These are phyloP conservation scores for Hydrangea macrophylla DNA, from an alignment of 148 eudicot genomes.

Conservation along the genomic window DNA sequence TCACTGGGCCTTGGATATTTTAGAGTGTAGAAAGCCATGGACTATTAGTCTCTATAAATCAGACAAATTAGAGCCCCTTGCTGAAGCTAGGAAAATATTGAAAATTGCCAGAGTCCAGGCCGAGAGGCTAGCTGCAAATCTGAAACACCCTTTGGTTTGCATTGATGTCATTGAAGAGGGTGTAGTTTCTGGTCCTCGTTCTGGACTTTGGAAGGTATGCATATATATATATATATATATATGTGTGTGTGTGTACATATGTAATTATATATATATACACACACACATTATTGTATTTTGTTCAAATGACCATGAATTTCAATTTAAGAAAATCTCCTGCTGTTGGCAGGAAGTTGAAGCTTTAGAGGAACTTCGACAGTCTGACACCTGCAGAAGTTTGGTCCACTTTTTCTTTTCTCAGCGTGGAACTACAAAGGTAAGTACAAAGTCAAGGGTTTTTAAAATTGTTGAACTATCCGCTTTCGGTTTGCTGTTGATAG, in stretches of 20 bases:
- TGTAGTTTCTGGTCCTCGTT: constrained; percentile 64
- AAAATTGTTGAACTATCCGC: no score
- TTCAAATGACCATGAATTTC: background rate
- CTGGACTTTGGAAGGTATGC: constrained; percentile 70
- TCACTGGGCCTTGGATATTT: constrained; percentile 70
- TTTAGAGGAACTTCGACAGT: constrained; percentile 57
- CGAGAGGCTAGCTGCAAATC: constrained; percentile 65
- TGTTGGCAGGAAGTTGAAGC: constrained; percentile 71
- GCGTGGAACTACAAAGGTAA: constrained; percentile 78
- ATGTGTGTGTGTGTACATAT: no score
- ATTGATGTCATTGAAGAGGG: constrained; percentile 88
- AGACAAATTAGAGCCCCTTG: constrained; percentile 67
- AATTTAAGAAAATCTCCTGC: background rate
- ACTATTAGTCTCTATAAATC: constrained; percentile 55
- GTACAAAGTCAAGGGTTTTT: background rate
- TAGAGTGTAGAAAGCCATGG: constrained; percentile 70
- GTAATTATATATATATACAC: no score
- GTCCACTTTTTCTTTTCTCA: constrained; percentile 80
- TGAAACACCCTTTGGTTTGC: constrained; percentile 68
- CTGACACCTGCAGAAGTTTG: constrained; percentile 80
- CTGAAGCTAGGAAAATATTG: constrained; percentile 72
- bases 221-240: no score
- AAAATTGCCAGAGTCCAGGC: constrained; percentile 67
- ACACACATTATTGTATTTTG: background rate
- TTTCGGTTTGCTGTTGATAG: no score